Percentiles rank a stretch among this genome's conserved stretches.
phyloP scores from a whole-genome alignment of 495 filamentous ascomycete species.

The Clohesyomyces aquaticus region DNA sequence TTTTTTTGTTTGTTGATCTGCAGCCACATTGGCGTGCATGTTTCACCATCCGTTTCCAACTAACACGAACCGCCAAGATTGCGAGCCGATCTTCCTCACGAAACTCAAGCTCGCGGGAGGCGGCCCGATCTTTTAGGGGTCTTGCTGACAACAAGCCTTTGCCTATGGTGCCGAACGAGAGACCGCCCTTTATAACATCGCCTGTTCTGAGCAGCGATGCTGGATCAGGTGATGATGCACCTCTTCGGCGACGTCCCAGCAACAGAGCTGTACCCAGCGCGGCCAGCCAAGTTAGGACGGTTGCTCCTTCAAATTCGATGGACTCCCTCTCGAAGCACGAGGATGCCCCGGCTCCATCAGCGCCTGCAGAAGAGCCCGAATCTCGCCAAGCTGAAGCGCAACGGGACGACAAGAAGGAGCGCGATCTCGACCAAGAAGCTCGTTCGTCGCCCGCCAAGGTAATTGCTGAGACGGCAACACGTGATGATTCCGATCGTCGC shows the following conservation, averaged over 20 bases:
- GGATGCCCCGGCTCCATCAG: not conserved
- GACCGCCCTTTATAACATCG: conserved; percentile 18
- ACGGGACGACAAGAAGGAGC: not conserved
- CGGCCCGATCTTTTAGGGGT: conserved; percentile 25
- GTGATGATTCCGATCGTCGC: conserved; percentile 6
- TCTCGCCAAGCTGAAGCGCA: not conserved
- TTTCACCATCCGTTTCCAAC: conserved; percentile 19
- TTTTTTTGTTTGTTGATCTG: conserved; percentile 4
- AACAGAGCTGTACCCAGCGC: not conserved
- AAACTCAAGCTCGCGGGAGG: conserved; percentile 37
- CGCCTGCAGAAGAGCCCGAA: not conserved
- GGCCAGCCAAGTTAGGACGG: not conserved
- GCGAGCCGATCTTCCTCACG: conserved; percentile 41
- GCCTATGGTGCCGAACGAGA: conserved; percentile 38
- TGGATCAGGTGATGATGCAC: not conserved
- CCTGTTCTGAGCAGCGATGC: conserved; percentile 14
- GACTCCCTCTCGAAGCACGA: conserved; percentile 14
- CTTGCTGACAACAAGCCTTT: conserved; percentile 36
- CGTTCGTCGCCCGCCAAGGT: not conserved
- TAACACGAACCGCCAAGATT: conserved; percentile 31
- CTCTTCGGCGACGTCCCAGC: conserved; percentile 13
- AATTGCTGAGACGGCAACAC: not conserved
- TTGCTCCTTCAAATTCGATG: conserved; percentile 9
- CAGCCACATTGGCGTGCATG: conserved; percentile 3
- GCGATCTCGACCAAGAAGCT: not conserved